Percentiles rank a stretch among this genome's conserved stretches.
These are phyloP conservation scores for Podosphaera aphanis DNA, from an alignment of 2,329 filamentous ascomycete genomes.

Conservation along the genomic window DNA sequence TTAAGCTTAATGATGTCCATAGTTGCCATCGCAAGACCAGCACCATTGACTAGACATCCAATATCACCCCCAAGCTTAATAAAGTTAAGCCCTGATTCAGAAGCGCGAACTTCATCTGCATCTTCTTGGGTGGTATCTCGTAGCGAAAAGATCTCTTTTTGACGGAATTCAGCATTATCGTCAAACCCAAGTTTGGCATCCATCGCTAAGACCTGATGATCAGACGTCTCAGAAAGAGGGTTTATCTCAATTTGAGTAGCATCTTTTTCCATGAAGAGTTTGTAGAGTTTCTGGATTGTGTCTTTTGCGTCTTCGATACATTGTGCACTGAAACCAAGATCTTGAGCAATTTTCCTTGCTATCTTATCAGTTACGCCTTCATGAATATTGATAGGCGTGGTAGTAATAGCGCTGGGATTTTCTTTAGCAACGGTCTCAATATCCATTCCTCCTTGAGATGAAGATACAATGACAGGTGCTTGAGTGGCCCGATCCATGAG, in stretches of 20 bases:
- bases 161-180: slow-evolving; percentile 95
- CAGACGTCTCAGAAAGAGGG: slow-evolving; percentile 89
- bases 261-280: slow-evolving; percentile 95
- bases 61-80: slow-evolving; percentile 99
- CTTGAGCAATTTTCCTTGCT: slow-evolving; percentile 64
- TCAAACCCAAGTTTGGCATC: slow-evolving; percentile 98
- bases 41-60: slow-evolving; percentile 96
- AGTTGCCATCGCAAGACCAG: slow-evolving; percentile 96
- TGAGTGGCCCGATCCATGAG: slow-evolving; percentile 92
- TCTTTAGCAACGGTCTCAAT: slow-evolving; percentile 98
- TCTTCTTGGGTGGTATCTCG: slow-evolving; percentile 92
- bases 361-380: slow-evolving; percentile 88
- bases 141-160: slow-evolving; percentile 88
- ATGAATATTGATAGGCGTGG: slow-evolving; percentile 84
- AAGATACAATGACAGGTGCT: slow-evolving; percentile 85
- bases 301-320: slow-evolving; percentile 88
- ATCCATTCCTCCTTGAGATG: slow-evolving; percentile 96
- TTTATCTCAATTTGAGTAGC: slow-evolving; percentile 99
- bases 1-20: slow-evolving; percentile 99
- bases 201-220: slow-evolving; percentile 97
- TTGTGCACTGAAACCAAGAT: slow-evolving; percentile 94
- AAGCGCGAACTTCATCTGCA: slow-evolving; percentile 88
- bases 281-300: slow-evolving; percentile 97
- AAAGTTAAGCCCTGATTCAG: slow-evolving; percentile 89
- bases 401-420: slow-evolving; percentile 83